Evolutionary conservation across 2,329 filamentous ascomycete genomes (phyloP).

Genomic region (Blumeria hordei): DNA sequence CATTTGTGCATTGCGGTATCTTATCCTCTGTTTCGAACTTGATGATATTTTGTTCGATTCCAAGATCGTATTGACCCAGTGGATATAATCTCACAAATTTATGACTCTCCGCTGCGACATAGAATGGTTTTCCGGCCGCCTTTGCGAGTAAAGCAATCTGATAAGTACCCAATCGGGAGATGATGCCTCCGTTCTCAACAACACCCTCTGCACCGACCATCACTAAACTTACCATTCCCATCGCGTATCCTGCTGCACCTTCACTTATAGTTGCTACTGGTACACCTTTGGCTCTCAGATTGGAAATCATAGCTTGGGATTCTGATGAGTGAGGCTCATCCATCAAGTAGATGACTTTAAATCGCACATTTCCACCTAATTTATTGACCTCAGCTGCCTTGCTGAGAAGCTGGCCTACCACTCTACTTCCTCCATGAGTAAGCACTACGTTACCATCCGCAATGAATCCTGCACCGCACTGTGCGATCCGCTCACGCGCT

Average conservation of each 20-base stretch:
- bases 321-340: constrained; percentile 31
- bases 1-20: constrained; percentile 18
- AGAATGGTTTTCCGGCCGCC: constrained; percentile 44
- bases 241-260: constrained; percentile 53
- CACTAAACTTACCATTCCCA: constrained; percentile 46
- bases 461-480: constrained; percentile 55
- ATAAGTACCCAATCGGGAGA: constrained; percentile 65
- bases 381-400: constrained; percentile 43
- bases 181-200: constrained; percentile 79
- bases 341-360: constrained; percentile 63
- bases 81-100: constrained; percentile 86
- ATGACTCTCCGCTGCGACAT: constrained; percentile 84
- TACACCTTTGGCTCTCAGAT: constrained; percentile 49
- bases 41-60: constrained; percentile 54
- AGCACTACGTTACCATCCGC: constrained; percentile 59
- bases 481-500: constrained; percentile 60
- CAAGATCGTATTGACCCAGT: constrained; percentile 56
- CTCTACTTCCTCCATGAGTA: constrained; percentile 69
- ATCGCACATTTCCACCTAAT: constrained; percentile 32
- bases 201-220: constrained; percentile 61
- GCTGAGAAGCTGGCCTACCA: constrained; percentile 54
- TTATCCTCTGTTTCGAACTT: constrained; percentile 40
- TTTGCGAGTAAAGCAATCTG: constrained; percentile 69
- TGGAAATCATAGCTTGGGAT: constrained; percentile 43
- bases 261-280: constrained; percentile 63